These are phyloP conservation scores for Aspergillus pseudonomiae DNA, from an alignment of 2,329 filamentous ascomycete species.

Conservation along the genomic window DNA sequence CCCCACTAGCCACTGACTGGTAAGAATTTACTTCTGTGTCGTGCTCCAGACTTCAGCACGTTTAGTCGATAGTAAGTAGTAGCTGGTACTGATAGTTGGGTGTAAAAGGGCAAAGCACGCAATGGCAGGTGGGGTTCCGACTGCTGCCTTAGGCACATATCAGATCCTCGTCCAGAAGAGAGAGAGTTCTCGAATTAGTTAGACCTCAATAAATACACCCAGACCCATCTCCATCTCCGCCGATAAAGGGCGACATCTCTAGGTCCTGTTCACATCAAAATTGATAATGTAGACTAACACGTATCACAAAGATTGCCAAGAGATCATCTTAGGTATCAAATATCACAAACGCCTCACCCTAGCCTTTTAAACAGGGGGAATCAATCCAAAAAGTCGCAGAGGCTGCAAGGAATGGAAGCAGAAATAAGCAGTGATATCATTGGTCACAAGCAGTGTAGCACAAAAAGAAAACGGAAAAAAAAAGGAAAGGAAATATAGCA, in stretches of 20 bases:
- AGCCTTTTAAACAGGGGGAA: constrained; percentile 20
- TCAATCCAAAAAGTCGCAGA: not conserved
- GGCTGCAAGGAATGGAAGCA: not conserved
- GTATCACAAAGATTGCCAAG: constrained; percentile 10
- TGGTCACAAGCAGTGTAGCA: not conserved
- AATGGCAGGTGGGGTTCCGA: not conserved
- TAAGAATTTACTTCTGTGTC: not conserved
- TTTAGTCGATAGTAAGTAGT: not conserved
- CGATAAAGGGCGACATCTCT: not conserved
- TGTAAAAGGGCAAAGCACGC: not conserved
- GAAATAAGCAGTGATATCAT: not conserved
- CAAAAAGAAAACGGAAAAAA: not conserved
- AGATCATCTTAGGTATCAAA: constrained; percentile 22
- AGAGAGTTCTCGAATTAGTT: constrained; percentile 5
- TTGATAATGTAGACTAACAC: constrained; percentile 6
- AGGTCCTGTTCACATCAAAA: not conserved
- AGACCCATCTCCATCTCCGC: not conserved
- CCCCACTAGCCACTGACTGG: not conserved
- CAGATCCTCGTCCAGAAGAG: not conserved
- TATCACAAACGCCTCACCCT: constrained; percentile 22
- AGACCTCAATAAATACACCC: constrained; percentile 6
- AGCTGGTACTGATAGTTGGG: not conserved
- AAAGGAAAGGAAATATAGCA: not conserved
- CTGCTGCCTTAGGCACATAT: not conserved
- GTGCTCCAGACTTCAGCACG: not conserved